Base-by-base conservation (phyloP, 2,329 filamentous ascomycete species). In the Pseudopyrenochaeta lycopersici region DNA sequence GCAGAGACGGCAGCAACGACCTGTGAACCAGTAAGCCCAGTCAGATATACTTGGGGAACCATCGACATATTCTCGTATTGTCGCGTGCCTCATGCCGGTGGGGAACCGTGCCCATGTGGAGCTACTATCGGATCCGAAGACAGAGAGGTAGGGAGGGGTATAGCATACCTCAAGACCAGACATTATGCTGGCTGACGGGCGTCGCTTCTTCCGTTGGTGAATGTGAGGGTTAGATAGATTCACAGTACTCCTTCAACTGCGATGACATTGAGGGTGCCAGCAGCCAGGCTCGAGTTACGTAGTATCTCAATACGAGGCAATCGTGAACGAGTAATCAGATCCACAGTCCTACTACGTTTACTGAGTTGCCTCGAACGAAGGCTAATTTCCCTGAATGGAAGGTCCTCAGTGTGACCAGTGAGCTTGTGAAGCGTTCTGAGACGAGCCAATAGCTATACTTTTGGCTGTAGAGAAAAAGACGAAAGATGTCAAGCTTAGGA, bases 1-100 rank as follows among this genome's bases (percentile, higher is more conserved):
- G 77, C 75, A n/a, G 74, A 66, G n/a, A 80, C 75, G 44, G 76
- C 77, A 20, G 69, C 73, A 40, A 76, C 64, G 5, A 78, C 76
- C 69, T 79, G 41, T 11, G 31, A 9, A 39, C 20, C n/a, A 14
- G 23, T 31, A 38, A 40, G 44, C 32, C 12, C 11, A 27, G 32
- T 32, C 38, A 36, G 21, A 21, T 6, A 38, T 12, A 17, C 36
- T 33, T n/a, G 4, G 21, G n/a, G 17, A 17, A 10, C 11, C 40
- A 42, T 29, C 30, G 40, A 30, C 15, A n/a, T 17, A n/a, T 15
- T 30, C 11, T 31, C 6, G 41, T 11, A 20, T 21, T 32, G 30
- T 47, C 27, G 46, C 20, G 36, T 46, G 36, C 17, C 27, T 20
- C 20, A 15, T 43, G 14, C 2, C 36, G 12, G 11, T 11, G 6